These are phyloP conservation scores for Fonsecaea erecta DNA, from an alignment of 2,329 filamentous ascomycete genomes.

Conservation along the genomic window DNA sequence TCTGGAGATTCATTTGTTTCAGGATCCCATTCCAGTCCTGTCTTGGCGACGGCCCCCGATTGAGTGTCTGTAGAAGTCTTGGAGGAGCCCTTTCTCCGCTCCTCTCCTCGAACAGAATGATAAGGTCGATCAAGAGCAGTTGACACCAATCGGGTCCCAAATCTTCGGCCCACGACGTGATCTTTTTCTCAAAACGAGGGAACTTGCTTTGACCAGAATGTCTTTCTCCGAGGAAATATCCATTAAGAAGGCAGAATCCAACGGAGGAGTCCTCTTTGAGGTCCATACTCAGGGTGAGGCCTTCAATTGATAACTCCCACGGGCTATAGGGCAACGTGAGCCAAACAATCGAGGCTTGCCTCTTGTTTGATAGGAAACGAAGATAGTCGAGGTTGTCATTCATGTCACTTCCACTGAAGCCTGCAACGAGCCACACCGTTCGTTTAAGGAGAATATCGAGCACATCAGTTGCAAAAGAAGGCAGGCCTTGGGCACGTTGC, in stretches of 20 bases:
- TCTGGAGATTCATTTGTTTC: neutral
- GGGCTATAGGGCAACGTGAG: neutral
- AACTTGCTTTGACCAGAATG: constrained; percentile 8
- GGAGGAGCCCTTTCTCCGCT: neutral
- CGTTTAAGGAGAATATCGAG: constrained; percentile 15
- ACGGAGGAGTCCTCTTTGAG: constrained; percentile 3
- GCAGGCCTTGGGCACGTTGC: constrained; percentile 9
- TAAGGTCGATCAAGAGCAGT: constrained; percentile 10
- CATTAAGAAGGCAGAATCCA: constrained; percentile 8
- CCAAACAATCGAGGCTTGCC: constrained; percentile 5
- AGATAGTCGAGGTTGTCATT: constrained; percentile 17
- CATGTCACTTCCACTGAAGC: constrained; percentile 17
- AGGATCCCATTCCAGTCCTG: constrained; percentile 15
- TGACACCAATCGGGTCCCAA: constrained; percentile 15
- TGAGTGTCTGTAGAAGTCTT: neutral
- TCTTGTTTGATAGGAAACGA: constrained; percentile 9
- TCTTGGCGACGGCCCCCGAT: neutral
- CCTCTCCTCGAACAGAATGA: constrained; percentile 8
- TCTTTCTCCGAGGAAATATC: constrained; percentile 8
- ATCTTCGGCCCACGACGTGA: neutral
- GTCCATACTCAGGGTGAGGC: constrained; percentile 4
- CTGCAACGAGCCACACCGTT: constrained; percentile 10
- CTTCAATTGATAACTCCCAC: constrained; percentile 3
- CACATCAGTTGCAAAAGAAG: constrained; percentile 15
- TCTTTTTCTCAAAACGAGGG: constrained; percentile 1